Evolutionary conservation across 352 stramenopile species (phyloP).

Genomic region (Phytophthora sojae): DNA sequence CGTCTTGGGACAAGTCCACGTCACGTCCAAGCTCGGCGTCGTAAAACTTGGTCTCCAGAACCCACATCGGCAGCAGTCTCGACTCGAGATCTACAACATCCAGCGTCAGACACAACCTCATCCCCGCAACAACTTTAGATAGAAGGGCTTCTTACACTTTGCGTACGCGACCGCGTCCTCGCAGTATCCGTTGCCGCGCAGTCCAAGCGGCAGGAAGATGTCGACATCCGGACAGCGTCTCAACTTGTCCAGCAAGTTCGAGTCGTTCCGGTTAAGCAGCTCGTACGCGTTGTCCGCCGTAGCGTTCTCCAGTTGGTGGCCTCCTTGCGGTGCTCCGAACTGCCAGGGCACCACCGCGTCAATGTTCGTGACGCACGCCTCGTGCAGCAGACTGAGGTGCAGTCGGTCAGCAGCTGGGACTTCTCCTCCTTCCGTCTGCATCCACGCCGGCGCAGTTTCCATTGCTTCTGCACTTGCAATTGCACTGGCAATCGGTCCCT

Average conservation of each 20-base stretch:
- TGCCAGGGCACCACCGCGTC: constrained; percentile 45
- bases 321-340: constrained; percentile 24
- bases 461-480: not conserved
- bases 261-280: constrained; percentile 32
- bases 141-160: not conserved
- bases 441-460: not conserved
- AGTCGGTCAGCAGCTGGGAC: constrained; percentile 35
- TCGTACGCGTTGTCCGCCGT: constrained; percentile 17
- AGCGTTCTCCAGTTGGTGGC: constrained; percentile 9
- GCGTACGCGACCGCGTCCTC: constrained; percentile 71
- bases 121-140: no score
- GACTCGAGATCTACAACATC: constrained; percentile 39
- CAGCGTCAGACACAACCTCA: not conserved
- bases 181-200: constrained; percentile 71
- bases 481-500: not conserved
- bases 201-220: constrained; percentile 57
- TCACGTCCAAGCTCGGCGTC: constrained; percentile 21
- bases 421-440: constrained; percentile 1
- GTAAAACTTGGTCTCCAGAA: constrained; percentile 36
- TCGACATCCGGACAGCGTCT: constrained; percentile 66
- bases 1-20: constrained; percentile 51
- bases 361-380: constrained; percentile 39
- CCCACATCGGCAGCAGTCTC: constrained; percentile 52
- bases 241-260: constrained; percentile 49
- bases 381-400: constrained; percentile 47